These are phyloP conservation scores for Orobanche coerulescens DNA, from an alignment of 257 asterid genomes.

Conservation along the genomic window DNA sequence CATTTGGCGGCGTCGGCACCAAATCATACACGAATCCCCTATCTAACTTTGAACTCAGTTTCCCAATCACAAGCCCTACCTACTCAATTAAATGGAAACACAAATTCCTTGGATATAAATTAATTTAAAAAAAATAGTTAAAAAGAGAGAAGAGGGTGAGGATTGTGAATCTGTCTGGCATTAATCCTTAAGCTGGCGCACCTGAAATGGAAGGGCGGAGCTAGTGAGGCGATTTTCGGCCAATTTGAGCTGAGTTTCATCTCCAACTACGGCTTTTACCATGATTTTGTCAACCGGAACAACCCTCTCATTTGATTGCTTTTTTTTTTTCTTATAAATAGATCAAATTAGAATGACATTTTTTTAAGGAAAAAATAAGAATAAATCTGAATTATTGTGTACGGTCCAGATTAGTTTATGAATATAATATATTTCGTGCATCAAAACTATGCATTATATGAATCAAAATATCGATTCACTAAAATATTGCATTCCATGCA, in stretches of 20 bases:
- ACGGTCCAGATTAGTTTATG: no score
- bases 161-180: background rate
- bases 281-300: constrained; percentile 18
- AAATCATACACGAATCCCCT: constrained; percentile 78
- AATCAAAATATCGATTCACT: no score
- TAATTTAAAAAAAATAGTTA: background rate
- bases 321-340: no score
- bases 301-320: no score
- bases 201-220: constrained; percentile 55
- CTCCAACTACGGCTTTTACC: constrained; percentile 84
- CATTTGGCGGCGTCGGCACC: constrained; percentile 85
- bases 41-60: constrained; percentile 61
- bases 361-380: no score
- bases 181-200: constrained; percentile 6
- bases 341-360: no score
- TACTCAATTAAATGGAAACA: constrained; percentile 20
- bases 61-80: constrained; percentile 92
- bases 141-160: background rate
- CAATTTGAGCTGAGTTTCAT: constrained; percentile 57
- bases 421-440: no score
- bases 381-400: no score
- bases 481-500: no score
- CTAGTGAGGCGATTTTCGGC: constrained; percentile 64
- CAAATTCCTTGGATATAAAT: background rate
- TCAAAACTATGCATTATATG: no score